These are phyloP conservation scores for Fagopyrum tataricum DNA, from an alignment of 148 eudicot species.

Conservation along the genomic window DNA sequence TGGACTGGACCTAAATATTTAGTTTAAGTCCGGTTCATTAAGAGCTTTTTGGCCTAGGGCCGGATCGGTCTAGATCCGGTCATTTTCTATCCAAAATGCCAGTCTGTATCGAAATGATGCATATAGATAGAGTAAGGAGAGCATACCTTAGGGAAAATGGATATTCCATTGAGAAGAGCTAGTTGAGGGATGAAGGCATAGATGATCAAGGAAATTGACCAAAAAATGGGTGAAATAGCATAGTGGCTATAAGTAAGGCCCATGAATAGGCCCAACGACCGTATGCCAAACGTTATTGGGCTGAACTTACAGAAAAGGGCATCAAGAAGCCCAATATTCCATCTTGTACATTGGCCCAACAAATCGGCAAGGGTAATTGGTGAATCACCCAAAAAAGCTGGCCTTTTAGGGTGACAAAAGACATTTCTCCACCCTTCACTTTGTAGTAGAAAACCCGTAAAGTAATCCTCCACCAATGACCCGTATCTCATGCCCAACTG, in stretches of 20 bases:
- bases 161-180: slow-evolving; percentile 44
- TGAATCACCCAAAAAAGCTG: slow-evolving; percentile 50
- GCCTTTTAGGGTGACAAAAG: slow-evolving; percentile 44
- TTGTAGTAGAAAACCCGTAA: slow-evolving; percentile 40
- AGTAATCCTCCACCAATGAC: slow-evolving; percentile 50
- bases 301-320: slow-evolving; percentile 36
- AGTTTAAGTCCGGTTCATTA: no score
- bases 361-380: slow-evolving; percentile 37
- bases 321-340: slow-evolving; percentile 50
- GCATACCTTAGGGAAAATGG: slow-evolving; percentile 48
- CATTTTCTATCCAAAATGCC: no score
- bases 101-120: no score
- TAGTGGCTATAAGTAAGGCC: slow-evolving; percentile 34
- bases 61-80: neutral
- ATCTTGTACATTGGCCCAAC: slow-evolving; percentile 43
- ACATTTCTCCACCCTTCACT: slow-evolving; percentile 57
- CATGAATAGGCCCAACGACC: slow-evolving; percentile 35
- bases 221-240: slow-evolving; percentile 28
- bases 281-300: slow-evolving; percentile 36
- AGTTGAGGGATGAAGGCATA: slow-evolving; percentile 61
- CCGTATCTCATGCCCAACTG: slow-evolving; percentile 71
- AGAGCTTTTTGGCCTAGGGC: no score
- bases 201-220: slow-evolving; percentile 33
- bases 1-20: no score
- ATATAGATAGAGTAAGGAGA: no score